These are phyloP conservation scores for Xanthoceras sorbifolium DNA, from an alignment of 345 rosid species.

Conservation along the genomic window DNA sequence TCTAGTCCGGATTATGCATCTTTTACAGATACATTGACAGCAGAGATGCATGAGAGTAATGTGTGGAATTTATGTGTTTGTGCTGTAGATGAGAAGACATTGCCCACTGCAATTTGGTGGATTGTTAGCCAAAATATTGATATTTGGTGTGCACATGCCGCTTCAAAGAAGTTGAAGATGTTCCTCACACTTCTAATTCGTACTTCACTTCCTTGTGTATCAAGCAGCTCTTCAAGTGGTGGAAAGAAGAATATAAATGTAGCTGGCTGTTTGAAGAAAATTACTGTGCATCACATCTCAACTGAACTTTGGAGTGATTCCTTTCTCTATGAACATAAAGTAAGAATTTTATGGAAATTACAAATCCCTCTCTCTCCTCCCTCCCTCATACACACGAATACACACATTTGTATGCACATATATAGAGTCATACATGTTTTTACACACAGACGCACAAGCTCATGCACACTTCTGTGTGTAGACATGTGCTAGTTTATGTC, in stretches of 20 bases:
- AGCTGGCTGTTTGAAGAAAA: constrained; percentile 36
- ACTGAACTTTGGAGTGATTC: constrained; percentile 63
- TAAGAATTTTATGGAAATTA: constrained; percentile 9
- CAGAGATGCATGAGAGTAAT: constrained; percentile 34
- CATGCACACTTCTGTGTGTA: background rate
- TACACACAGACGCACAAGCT: background rate
- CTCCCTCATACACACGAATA: background rate
- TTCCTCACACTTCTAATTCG: constrained; percentile 59
- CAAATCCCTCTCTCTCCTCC: background rate
- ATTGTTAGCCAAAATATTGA: constrained; percentile 71
- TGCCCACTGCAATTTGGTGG: constrained; percentile 76
- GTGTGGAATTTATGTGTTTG: constrained; percentile 57
- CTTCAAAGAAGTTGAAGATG: constrained; percentile 57
- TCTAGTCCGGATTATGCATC: constrained; percentile 23
- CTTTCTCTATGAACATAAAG: constrained; percentile 56
- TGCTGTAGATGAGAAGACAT: constrained; percentile 52
- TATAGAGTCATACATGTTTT: background rate
- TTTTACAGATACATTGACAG: constrained; percentile 22
- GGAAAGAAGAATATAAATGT: constrained; percentile 31
- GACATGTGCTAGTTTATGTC: background rate
- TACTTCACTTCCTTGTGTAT: constrained; percentile 44
- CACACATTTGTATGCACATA: background rate
- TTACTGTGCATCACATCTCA: constrained; percentile 54
- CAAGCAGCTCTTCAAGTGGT: constrained; percentile 31
- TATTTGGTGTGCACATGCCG: constrained; percentile 74